phyloP scores from a whole-genome alignment of 805 yeast genomes.

The Cyberlindnera lachancei region DNA sequence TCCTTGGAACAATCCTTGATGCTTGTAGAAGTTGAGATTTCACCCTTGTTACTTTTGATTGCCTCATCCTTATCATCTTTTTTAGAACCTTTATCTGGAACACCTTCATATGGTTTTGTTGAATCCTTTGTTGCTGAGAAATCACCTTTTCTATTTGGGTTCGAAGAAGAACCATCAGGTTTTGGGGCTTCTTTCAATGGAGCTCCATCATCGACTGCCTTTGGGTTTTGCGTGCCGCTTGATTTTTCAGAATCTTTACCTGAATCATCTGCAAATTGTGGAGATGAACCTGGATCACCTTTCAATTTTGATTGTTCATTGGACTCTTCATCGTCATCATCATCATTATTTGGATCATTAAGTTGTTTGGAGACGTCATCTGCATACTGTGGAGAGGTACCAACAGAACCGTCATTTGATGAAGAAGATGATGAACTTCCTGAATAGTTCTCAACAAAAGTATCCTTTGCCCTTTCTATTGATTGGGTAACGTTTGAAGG shows the following conservation, averaged over 20 bases:
- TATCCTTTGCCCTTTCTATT: constrained; percentile 23
- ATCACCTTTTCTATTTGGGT: constrained; percentile 12
- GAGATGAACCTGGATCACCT: constrained; percentile 10
- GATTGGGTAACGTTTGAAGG: constrained; percentile 29
- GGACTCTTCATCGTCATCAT: no score
- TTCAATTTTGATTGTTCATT: no score
- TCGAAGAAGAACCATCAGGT: constrained; percentile 12
- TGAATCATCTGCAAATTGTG: constrained; percentile 20
- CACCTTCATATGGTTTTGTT: constrained; percentile 22
- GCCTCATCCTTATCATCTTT: constrained; percentile 7
- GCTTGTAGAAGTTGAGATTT: constrained; percentile 8
- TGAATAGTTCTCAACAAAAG: no score
- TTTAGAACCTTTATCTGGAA: constrained; percentile 19
- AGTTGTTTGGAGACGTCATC: constrained; percentile 21
- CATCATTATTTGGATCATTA: no score
- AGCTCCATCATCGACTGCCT: constrained; percentile 20
- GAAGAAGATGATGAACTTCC: constrained; percentile 4
- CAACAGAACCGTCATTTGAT: constrained; percentile 7
- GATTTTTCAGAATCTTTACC: constrained; percentile 4
- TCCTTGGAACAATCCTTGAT: constrained; percentile 30
- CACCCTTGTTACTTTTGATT: constrained; percentile 8
- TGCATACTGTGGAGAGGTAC: constrained; percentile 20
- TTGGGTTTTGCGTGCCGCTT: constrained; percentile 17
- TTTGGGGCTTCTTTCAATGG: constrained; percentile 24
- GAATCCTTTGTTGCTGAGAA: constrained; percentile 23